phyloP scores from a whole-genome alignment of 352 stramenopile species.

The Phytophthora hibernalis region DNA sequence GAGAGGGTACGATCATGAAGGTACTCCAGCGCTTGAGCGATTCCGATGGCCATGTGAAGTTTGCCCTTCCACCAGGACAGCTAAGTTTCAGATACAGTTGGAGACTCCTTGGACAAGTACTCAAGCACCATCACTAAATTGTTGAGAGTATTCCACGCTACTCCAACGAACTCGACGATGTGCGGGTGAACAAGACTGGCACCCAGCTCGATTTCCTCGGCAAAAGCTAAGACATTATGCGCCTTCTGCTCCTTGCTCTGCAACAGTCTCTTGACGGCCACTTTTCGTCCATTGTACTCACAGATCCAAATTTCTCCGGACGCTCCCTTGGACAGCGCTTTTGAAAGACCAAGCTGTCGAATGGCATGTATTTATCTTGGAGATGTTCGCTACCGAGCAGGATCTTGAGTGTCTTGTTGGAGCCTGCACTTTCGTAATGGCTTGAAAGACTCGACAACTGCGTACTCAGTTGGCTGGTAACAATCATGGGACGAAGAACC shows the following conservation, averaged over 20 bases:
- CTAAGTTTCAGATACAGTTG: conserved; percentile 34
- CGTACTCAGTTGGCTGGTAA: conserved; percentile 17
- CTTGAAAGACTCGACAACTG: conserved; percentile 9
- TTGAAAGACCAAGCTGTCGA: conserved; percentile 29
- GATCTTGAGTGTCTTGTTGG: conserved; percentile 35
- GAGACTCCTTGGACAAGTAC: conserved; percentile 41
- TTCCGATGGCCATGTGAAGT: conserved; percentile 30
- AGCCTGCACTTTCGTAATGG: conserved; percentile 30
- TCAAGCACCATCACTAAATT: conserved; percentile 57
- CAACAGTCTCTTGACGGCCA: conserved; percentile 55
- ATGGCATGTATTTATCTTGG: conserved; percentile 27
- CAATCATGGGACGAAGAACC: conserved; percentile 16
- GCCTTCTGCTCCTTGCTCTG: conserved; percentile 34
- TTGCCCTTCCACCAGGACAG: conserved; percentile 45
- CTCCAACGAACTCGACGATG: conserved; percentile 48
- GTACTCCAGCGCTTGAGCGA: conserved; percentile 41
- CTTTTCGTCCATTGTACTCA: conserved; percentile 44
- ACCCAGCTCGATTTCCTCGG: conserved; percentile 43
- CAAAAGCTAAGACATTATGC: conserved; percentile 49
- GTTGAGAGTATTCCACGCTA: conserved; percentile 53
- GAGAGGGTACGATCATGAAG: conserved; percentile 30
- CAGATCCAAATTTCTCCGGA: conserved; percentile 61
- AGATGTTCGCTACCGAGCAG: conserved; percentile 25
- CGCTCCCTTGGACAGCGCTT: conserved; percentile 33
- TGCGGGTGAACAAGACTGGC: conserved; percentile 40